Conservation (phyloP, 495 filamentous ascomycete species). For the Xylaria venustula region DNA sequence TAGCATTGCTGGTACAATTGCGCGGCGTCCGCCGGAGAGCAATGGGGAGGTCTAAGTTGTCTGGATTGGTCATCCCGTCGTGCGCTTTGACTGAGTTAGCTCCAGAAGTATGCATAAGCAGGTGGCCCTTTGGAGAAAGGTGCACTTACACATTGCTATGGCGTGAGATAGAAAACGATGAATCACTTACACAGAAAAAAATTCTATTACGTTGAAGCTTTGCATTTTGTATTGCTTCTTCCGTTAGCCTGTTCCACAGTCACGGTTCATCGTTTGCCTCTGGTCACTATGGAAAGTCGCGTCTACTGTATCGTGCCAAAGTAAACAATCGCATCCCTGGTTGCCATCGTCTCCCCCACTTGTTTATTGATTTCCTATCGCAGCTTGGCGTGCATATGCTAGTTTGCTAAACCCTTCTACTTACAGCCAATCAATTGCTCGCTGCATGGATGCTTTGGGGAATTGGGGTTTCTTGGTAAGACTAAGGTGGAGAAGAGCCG, state of each 20-base stretch:
- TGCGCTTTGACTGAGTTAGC: constrained; percentile 1
- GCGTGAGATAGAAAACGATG: no score
- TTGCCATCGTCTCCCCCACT: background rate
- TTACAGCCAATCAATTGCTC: constrained; percentile 1
- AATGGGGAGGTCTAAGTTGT: constrained; percentile 24
- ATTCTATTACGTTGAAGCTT: no score
- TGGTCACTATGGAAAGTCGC: constrained; percentile 9
- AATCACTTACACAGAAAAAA: no score
- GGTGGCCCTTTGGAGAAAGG: no score
- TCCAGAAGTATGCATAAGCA: no score
- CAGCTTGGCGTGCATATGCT: background rate
- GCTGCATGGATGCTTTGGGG: constrained; percentile 4
- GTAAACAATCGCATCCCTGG: constrained; percentile 9
- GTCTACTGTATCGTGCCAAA: constrained; percentile 1
- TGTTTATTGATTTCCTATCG: constrained; percentile 10
- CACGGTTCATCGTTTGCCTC: background rate
- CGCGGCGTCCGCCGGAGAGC: constrained; percentile 28
- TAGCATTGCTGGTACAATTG: constrained; percentile 2
- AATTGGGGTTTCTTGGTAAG: background rate
- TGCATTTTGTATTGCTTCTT: background rate
- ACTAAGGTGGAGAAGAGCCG: no score
- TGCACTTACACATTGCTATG: no score
- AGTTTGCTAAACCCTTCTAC: background rate
- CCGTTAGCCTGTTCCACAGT: background rate
- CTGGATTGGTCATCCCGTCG: background rate